Conservation (phyloP, 495 filamentous ascomycete species). For the Aspergillus cristatus region DNA sequence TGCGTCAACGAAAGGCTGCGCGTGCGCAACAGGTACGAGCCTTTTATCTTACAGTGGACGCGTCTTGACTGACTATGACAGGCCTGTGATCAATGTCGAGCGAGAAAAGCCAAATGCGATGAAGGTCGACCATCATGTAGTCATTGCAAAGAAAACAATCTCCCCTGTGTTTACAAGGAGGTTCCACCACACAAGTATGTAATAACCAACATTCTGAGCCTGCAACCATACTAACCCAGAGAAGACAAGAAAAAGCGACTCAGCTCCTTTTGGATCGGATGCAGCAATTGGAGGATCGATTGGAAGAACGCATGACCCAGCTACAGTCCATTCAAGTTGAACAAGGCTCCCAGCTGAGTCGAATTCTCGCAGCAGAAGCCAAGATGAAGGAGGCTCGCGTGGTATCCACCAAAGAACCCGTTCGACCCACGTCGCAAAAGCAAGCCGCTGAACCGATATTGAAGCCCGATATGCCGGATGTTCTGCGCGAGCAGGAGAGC, state of each 20-base stretch:
- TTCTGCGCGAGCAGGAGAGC: slow-evolving; percentile 3
- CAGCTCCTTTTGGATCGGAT: slow-evolving; percentile 28
- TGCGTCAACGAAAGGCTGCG: slow-evolving; percentile 33
- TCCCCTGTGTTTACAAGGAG: slow-evolving; percentile 50
- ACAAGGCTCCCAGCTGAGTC: slow-evolving; percentile 4
- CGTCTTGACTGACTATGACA: slow-evolving; percentile 9
- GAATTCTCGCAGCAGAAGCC: slow-evolving; percentile 1
- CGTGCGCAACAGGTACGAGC: slow-evolving; percentile 31
- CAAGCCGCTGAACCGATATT: slow-evolving; percentile 4
- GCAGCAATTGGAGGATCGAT: slow-evolving; percentile 19
- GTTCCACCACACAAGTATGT: slow-evolving; percentile 51
- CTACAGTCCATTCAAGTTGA: slow-evolving; percentile 11
- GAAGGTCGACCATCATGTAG: slow-evolving; percentile 51
- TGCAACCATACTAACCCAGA: slow-evolving; percentile 3
- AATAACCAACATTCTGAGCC: not conserved
- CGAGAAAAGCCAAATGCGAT: slow-evolving; percentile 56
- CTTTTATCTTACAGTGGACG: slow-evolving; percentile 1
- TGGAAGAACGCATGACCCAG: slow-evolving; percentile 8
- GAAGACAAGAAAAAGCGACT: slow-evolving; percentile 34
- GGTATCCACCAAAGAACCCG: slow-evolving; percentile 3
- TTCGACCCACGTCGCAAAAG: slow-evolving; percentile 1
- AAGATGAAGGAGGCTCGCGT: slow-evolving; percentile 5
- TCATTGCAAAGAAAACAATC: slow-evolving; percentile 48
- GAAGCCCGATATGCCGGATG: slow-evolving; percentile 11
- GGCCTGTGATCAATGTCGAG: slow-evolving; percentile 54